Evolutionary conservation across 176 grass and related monocot genomes (phyloP).

Genomic region (Pontederia paniculata): DNA sequence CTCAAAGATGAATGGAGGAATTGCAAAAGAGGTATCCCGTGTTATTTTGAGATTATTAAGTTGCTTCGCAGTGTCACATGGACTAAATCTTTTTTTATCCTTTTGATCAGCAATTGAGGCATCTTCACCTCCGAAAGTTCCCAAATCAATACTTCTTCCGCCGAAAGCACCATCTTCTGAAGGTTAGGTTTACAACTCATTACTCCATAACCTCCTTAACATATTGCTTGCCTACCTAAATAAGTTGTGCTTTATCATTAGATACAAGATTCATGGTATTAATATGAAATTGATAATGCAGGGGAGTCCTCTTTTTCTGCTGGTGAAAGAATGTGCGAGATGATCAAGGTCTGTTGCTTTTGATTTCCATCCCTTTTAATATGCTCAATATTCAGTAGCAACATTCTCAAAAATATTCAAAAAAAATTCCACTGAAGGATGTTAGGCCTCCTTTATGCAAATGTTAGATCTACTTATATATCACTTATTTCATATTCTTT

Average conservation of each 20-base stretch:
- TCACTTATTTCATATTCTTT: too few relatives aligned
- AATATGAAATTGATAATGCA: conserved; percentile 29
- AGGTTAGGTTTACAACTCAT: conserved; percentile 40
- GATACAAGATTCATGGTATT: too few relatives aligned
- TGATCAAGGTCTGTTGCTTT: conserved; percentile 51
- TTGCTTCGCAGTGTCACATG: conserved; percentile 9
- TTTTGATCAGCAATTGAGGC: conserved; percentile 71
- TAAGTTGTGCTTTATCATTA: background rate
- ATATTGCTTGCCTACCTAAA: background rate
- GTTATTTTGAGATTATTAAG: background rate
- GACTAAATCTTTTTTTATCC: conserved; percentile 26
- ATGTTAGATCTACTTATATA: too few relatives aligned
- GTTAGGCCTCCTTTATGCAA: too few relatives aligned
- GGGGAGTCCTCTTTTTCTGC: conserved; percentile 70
- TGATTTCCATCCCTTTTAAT: background rate
- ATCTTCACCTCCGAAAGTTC: conserved; percentile 76
- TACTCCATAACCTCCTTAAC: background rate
- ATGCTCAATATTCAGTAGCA: background rate
- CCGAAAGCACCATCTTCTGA: conserved; percentile 26
- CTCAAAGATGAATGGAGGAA: conserved; percentile 78
- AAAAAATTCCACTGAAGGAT: too few relatives aligned
- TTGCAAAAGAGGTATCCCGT: conserved; percentile 75
- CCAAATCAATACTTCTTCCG: conserved; percentile 64
- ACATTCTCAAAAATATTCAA: background rate
- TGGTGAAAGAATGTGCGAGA: conserved; percentile 66